A percentile compares a stretch with the other conserved stretches of the same genome.
phyloP scores from a whole-genome alignment of 2,329 filamentous ascomycete genomes.

The Fusarium sulawesiense region DNA sequence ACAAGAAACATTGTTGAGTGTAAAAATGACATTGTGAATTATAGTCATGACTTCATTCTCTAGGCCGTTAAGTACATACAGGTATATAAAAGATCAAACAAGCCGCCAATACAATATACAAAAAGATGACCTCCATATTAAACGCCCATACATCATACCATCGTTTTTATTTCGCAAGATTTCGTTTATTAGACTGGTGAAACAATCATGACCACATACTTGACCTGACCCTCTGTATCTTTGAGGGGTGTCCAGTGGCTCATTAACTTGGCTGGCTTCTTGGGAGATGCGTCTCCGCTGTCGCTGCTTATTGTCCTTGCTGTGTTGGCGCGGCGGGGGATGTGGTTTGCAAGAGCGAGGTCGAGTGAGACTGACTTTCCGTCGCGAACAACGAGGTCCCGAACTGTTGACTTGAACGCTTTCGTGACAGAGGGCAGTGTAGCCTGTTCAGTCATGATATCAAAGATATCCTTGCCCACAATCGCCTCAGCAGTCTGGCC shows the following conservation, averaged over 20 bases:
- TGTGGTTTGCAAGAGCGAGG: constrained; percentile 45
- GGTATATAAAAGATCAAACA: constrained; percentile 25
- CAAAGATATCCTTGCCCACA: constrained; percentile 64
- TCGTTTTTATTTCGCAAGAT: background rate
- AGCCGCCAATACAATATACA: constrained; percentile 16
- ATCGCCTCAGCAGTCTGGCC: constrained; percentile 51
- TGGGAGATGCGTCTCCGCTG: constrained; percentile 26
- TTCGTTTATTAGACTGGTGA: constrained; percentile 25
- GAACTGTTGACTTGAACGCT: constrained; percentile 58
- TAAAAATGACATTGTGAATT: constrained; percentile 11
- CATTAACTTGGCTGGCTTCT: constrained; percentile 43
- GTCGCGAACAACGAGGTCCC: constrained; percentile 52
- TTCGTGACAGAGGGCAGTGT: constrained; percentile 57
- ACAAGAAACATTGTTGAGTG: background rate
- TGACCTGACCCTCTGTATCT: constrained; percentile 40
- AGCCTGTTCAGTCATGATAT: constrained; percentile 62
- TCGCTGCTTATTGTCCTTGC: constrained; percentile 32
- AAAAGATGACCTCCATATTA: background rate
- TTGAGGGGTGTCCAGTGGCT: constrained; percentile 48
- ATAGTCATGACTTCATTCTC: constrained; percentile 38
- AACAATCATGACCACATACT: constrained; percentile 43
- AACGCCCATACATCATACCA: constrained; percentile 10
- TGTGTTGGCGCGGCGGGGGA: constrained; percentile 43
- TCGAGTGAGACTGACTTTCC: constrained; percentile 52
- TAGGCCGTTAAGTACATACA: constrained; percentile 33